These are phyloP conservation scores for Ceratobasidium sp. DNA, from an alignment of 1,284 basidiomycete species.

Conservation along the genomic window DNA sequence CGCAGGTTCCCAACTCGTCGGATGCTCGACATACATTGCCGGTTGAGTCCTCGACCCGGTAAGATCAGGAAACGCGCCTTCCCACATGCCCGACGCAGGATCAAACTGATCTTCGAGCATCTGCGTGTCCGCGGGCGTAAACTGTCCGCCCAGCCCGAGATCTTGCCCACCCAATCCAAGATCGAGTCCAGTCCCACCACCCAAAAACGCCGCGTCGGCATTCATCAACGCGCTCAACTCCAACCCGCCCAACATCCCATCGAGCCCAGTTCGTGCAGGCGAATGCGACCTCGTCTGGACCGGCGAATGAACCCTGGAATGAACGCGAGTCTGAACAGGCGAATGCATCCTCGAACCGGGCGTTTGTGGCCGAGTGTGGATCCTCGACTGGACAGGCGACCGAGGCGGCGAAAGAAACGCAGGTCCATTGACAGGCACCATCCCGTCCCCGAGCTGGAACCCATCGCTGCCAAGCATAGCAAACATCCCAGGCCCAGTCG, in stretches of 20 bases:
- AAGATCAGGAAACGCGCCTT: constrained; percentile 3
- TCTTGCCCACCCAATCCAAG: too few species aligned
- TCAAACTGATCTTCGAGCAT: constrained; percentile 29
- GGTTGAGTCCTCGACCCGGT: not conserved
- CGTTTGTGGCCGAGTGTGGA: constrained; percentile 20
- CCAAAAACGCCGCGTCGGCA: constrained; percentile 8
- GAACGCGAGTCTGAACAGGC: constrained; percentile 8
- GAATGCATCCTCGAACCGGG: constrained; percentile 22
- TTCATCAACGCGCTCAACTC: constrained; percentile 1
- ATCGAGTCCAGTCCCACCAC: constrained; percentile 8
- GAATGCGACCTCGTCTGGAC: constrained; percentile 20
- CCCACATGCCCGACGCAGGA: not conserved
- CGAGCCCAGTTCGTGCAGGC: not conserved
- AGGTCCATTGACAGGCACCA: not conserved
- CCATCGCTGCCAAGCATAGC: not conserved
- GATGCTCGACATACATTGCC: constrained; percentile 35
- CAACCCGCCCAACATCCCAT: not conserved
- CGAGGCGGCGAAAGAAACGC: constrained; percentile 21
- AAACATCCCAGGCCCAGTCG: constrained; percentile 9
- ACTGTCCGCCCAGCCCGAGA: not conserved
- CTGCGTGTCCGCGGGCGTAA: constrained; percentile 1
- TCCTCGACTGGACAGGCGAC: constrained; percentile 15
- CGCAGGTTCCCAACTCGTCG: not conserved
- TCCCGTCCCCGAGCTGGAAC: constrained; percentile 10
- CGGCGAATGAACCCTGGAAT: not conserved